Evolutionary conservation across 768 basidiomycete species (phyloP).

Genomic region (Cystobasidiopsis lactophilus): DNA sequence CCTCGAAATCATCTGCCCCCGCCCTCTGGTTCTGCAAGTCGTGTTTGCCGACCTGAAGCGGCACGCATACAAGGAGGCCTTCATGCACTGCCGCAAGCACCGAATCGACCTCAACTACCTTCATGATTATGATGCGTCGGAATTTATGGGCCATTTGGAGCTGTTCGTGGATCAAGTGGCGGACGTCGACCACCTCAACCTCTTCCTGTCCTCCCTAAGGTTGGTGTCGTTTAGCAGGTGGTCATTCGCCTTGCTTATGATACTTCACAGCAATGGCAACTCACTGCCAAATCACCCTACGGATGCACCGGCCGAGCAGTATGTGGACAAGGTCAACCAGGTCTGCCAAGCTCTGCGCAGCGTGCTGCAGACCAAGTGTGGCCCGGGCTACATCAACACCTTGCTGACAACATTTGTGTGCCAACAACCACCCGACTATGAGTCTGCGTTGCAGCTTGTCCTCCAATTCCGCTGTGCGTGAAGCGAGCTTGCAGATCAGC

Average conservation of each 20-base stretch:
- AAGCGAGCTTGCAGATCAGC: background rate
- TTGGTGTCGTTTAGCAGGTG: conserved; percentile 25
- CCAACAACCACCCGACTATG: conserved; percentile 74
- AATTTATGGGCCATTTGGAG: conserved; percentile 41
- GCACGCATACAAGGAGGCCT: conserved; percentile 60
- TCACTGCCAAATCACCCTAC: background rate
- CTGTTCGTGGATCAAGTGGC: conserved; percentile 62
- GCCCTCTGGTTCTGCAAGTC: conserved; percentile 70
- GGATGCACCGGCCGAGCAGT: conserved; percentile 17
- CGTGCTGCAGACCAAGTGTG: conserved; percentile 44
- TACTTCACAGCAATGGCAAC: background rate
- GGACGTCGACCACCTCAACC: conserved; percentile 76
- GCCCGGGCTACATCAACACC: conserved; percentile 65
- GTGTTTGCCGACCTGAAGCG: conserved; percentile 50
- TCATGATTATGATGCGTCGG: conserved; percentile 52
- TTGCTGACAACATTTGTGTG: conserved; percentile 83
- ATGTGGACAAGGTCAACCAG: conserved; percentile 31
- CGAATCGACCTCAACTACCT: conserved; percentile 73
- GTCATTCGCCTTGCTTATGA: background rate
- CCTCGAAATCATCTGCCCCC: conserved; percentile 79
- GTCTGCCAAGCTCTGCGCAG: conserved; percentile 56
- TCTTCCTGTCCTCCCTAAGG: conserved; percentile 74
- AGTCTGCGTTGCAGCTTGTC: conserved; percentile 53
- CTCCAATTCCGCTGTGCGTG: conserved; percentile 51
- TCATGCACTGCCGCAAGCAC: conserved; percentile 75